Percentiles rank a stretch among this genome's conserved stretches.
Evolutionary conservation across 192 early-diverging fungal species (phyloP).

Genomic region (Podila clonocystis): DNA sequence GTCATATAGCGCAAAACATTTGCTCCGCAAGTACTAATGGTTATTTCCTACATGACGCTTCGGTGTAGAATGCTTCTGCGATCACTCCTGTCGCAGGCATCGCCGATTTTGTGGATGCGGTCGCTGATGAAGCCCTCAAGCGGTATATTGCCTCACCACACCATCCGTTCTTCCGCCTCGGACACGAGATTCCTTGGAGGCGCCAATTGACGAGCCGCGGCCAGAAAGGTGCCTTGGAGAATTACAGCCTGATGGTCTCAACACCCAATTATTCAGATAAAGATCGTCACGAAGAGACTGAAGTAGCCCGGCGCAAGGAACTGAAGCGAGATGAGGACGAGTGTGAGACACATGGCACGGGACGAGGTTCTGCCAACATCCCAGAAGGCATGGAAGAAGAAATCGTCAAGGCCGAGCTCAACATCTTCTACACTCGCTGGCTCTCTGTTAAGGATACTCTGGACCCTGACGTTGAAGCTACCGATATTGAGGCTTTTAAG

Average conservation of each 20-base stretch:
- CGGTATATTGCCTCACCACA: conserved; percentile 15
- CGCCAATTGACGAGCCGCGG: conserved; percentile 6
- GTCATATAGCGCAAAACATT: neutral
- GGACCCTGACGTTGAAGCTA: conserved; percentile 22
- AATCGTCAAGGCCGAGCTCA: conserved; percentile 12
- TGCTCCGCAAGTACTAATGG: neutral
- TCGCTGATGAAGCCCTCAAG: conserved; percentile 15
- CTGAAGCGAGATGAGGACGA: conserved; percentile 9
- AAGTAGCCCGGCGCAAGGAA: conserved; percentile 10
- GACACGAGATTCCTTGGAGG: conserved; percentile 36
- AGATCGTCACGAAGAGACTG: conserved; percentile 27
- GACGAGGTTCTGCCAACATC: conserved; percentile 14
- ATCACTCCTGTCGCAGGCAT: conserved; percentile 28
- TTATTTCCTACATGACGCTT: neutral
- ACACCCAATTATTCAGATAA: conserved; percentile 7
- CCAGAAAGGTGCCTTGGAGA: conserved; percentile 8
- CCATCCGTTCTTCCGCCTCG: conserved; percentile 39
- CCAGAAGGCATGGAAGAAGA: conserved; percentile 28
- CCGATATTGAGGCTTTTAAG: conserved; percentile 25
- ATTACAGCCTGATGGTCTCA: neutral
- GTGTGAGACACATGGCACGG: conserved; percentile 10
- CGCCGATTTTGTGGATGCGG: conserved; percentile 12
- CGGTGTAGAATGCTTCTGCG: conserved; percentile 32
- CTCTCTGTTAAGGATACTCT: conserved; percentile 13
- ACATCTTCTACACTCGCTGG: conserved; percentile 26